Evolutionary conservation across 768 basidiomycete genomes (phyloP).

Genomic region (Suillus variegatus): DNA sequence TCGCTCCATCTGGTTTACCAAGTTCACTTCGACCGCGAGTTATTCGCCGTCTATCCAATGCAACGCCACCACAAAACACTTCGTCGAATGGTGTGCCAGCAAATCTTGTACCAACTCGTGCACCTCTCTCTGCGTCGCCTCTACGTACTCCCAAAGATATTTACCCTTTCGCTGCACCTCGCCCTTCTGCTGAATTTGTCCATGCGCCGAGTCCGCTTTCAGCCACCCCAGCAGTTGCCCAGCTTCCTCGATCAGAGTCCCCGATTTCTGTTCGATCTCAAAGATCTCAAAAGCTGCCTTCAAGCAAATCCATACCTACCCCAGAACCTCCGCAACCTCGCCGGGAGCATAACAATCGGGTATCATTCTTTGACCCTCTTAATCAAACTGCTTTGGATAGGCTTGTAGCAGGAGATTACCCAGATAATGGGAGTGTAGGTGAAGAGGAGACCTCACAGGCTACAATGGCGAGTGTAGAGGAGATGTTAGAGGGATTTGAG

Average conservation of each 20-base stretch:
- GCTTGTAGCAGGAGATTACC: slow-evolving; percentile 52
- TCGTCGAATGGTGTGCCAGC: slow-evolving; percentile 28
- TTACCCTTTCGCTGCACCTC: slow-evolving; percentile 13
- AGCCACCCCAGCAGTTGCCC: slow-evolving; percentile 11
- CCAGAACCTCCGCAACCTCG: slow-evolving; percentile 41
- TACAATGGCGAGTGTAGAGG: slow-evolving; percentile 90
- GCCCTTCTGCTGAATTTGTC: slow-evolving; percentile 22
- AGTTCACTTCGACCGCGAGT: slow-evolving; percentile 37
- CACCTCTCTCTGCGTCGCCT: slow-evolving; percentile 26
- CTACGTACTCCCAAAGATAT: slow-evolving; percentile 18
- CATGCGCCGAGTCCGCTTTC: slow-evolving; percentile 22
- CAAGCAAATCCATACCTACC: slow-evolving; percentile 30
- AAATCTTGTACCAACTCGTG: slow-evolving; percentile 27
- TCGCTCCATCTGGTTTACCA: slow-evolving; percentile 23
- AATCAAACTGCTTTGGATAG: slow-evolving; percentile 77
- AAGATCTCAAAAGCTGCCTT: slow-evolving; percentile 26
- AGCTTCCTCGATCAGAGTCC: slow-evolving; percentile 20
- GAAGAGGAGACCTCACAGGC: slow-evolving; percentile 79
- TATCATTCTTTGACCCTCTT: slow-evolving; percentile 81
- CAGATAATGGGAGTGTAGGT: slow-evolving; percentile 51
- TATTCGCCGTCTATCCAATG: slow-evolving; percentile 47
- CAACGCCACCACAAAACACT: slow-evolving; percentile 31
- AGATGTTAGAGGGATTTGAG: slow-evolving; percentile 98
- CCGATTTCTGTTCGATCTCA: slow-evolving; percentile 16
- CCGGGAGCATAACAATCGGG: slow-evolving; percentile 63